Evolutionary conservation across 768 basidiomycete genomes (phyloP), one percentile per base, ranked within the genome.

Genomic region (Exsudoporus frostii): DNA sequence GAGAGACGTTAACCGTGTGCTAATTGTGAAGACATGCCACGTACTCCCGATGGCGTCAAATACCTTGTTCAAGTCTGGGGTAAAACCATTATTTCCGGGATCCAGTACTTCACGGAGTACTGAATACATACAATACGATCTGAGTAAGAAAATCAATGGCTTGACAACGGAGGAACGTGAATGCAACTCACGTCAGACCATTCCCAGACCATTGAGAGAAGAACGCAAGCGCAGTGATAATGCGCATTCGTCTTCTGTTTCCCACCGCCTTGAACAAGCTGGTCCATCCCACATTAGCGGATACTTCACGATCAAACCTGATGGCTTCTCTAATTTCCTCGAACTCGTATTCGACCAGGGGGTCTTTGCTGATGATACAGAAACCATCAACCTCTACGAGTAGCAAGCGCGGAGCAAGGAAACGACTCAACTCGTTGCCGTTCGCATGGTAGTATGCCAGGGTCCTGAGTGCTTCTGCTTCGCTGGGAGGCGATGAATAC

Each of bases 321-420:
- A 81, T 71, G 10, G 81, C 82, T 19, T 79, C 75, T 62, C 79
- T 82, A 70, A 86, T 86, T 68, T 86, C 84, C 57, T 80, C 76
- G 57, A 80, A 84, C 63, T 84, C 82, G 62, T 78, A 82, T 56
- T 78, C 72, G 1, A 84, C 82, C 2, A 42, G 17, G 25, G 41
- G 41, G 10, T 42, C 24, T n/a, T 17, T 8, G 6, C 41, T 42
- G 2, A 42, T 8, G 17, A 42, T 24, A 22, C 22, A 40, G 15
- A 34, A 24, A 40, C 39, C 3, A 22, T 42, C 11, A 42, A 25
- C 14, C 39, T 40, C 20, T 8, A 8, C 13, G 20, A 14, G 20
- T 15, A 8, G 33, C 13, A 22, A 8, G 13, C 7, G 9, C 22
- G 39, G 34, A 40, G 20, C 20, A 22, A 40, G 39, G 4, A 14